These are phyloP conservation scores for Penicillium sp. DNA, from an alignment of 2,329 filamentous ascomycete genomes.

Conservation along the genomic window DNA sequence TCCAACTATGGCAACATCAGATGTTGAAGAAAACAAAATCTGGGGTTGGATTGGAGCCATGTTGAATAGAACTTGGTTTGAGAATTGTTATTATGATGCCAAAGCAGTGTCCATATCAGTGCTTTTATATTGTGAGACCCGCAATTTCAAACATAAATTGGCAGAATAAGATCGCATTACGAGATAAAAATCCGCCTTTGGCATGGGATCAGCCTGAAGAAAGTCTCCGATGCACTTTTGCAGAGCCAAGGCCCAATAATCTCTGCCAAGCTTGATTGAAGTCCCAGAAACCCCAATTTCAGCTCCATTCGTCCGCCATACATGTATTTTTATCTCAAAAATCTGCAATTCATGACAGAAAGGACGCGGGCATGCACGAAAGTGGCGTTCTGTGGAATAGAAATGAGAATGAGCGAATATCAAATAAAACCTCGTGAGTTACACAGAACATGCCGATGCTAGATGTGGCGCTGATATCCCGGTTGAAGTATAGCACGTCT, in stretches of 20 bases:
- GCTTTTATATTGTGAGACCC: neutral
- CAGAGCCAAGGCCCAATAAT: neutral
- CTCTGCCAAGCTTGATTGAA: neutral
- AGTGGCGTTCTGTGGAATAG: neutral
- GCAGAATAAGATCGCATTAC: neutral
- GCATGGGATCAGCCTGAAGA: neutral
- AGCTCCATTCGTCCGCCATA: neutral
- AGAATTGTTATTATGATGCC: neutral
- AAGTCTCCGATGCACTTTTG: neutral
- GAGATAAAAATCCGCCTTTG: neutral
- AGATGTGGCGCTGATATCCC: neutral
- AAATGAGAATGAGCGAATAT: neutral
- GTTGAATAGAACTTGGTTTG: neutral
- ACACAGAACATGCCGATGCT: neutral
- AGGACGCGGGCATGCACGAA: neutral
- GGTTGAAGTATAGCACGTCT: neutral
- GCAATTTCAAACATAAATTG: neutral
- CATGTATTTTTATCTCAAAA: neutral
- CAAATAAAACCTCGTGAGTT: neutral
- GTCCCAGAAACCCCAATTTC: neutral
- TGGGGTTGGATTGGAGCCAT: conserved; percentile 4
- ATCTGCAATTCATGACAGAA: neutral
- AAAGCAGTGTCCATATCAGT: neutral
- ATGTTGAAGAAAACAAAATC: neutral
- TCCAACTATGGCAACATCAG: neutral